Conservation (phyloP, 2,329 filamentous ascomycete genomes). For the Coniochaeta sp. region DNA sequence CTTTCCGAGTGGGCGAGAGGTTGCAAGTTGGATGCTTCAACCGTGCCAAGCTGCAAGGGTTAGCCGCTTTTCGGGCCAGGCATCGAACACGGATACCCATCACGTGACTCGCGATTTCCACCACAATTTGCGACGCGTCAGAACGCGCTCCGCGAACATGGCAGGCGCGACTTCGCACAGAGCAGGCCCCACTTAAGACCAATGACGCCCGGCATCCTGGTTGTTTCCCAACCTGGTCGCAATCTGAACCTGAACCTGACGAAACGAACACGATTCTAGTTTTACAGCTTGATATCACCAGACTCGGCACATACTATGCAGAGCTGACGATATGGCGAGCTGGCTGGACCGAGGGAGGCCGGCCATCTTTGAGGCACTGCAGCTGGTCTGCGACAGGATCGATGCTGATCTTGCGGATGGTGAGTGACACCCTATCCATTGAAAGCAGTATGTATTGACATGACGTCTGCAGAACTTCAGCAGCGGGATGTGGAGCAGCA, state of each 20-base stretch:
- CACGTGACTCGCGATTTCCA: neutral
- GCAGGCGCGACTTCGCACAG: neutral
- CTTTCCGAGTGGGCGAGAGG: constrained; percentile 1
- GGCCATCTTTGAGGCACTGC: constrained; percentile 31
- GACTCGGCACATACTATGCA: neutral
- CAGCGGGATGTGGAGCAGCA: constrained; percentile 14
- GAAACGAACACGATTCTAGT: neutral
- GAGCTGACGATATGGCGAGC: constrained; percentile 24
- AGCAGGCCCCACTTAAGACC: neutral
- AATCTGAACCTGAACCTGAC: no score
- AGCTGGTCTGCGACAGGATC: constrained; percentile 30
- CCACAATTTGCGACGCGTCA: neutral
- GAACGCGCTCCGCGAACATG: neutral
- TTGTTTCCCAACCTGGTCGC: no score
- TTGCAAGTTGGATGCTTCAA: no score
- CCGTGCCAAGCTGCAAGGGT: neutral
- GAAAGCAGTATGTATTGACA: neutral
- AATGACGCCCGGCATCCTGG: neutral
- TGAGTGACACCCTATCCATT: constrained; percentile 17
- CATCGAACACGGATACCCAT: neutral
- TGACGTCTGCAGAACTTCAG: constrained; percentile 17
- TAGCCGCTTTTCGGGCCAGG: neutral
- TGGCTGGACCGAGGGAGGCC: constrained; percentile 32
- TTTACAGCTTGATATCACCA: neutral
- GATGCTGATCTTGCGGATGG: constrained; percentile 29